Base-by-base conservation (phyloP, 164 flowering plant species). In the Vitis labrusca region DNA sequence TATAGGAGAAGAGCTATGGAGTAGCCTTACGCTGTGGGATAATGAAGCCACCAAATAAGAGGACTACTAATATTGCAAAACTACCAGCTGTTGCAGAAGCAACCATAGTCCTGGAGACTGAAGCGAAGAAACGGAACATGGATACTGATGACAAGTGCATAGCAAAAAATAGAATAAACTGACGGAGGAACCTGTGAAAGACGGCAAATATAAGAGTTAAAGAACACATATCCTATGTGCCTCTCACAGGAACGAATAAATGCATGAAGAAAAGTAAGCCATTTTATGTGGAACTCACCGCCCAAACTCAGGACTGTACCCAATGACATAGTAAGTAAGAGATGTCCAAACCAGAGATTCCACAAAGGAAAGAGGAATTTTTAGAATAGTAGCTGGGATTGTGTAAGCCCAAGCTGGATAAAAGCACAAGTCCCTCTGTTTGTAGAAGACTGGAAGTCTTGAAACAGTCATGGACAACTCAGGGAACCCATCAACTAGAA, bases 381-480 rank as follows among this genome's bases (percentile, higher is more conserved):
- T 85, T 13, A 83, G 68, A 50, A 85, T 50, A 53, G 81, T 37
- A 8, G 85, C 75, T 11, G 88, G 87, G 59, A 87, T 68, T 49
- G 85, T 78, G 68, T 80, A 87, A 44, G 91, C 86, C 90, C 90
- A 86, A 29, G 88, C 86, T 9, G 88, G 90, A 74, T 81, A 86
- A 61, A 85, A 81, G 61, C 64, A 64, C 52, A 84, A 51, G 11
- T 78, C 83, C 64, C 74, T 81, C 58, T 84, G 90, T 64, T 86
- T 85, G 66, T 87, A 83, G 71, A 87, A 83, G 12, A 83, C 82
- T 47, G 73, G 50, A 17, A 87, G 83, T 30, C 86, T 68, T 30
- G 65, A 29, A 44, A 80, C 61, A 4, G 85, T 81, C 84, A 86
- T 64, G 19, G 79, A 44, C 58, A 83, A 32, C 75, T 86, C 87